A percentile compares a stretch with the other conserved stretches of the same genome.
These are phyloP conservation scores for Saccharomycopsis sp. DNA, from an alignment of 805 yeast species.

Conservation along the genomic window DNA sequence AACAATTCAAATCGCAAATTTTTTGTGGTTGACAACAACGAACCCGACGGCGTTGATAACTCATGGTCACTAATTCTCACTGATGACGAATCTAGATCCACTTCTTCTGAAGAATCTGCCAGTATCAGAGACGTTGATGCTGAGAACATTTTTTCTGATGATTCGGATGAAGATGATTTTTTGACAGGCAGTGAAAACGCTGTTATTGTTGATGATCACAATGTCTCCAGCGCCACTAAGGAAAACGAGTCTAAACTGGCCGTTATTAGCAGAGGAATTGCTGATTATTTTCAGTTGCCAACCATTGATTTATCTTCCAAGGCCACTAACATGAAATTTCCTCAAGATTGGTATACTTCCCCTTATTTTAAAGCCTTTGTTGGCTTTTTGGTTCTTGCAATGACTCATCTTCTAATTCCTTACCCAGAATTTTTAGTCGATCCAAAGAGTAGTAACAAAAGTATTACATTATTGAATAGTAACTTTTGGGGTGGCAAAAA, in stretches of 20 bases:
- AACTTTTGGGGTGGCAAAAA: no score
- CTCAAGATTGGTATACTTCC: no score
- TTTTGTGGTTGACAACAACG: no score
- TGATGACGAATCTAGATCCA: conserved; percentile 13
- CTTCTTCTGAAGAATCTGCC: conserved; percentile 5
- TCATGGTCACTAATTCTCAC: conserved; percentile 14
- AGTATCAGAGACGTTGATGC: conserved; percentile 1
- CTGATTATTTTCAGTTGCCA: background rate
- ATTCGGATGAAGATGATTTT: conserved; percentile 1
- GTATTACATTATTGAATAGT: background rate
- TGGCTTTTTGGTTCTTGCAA: background rate
- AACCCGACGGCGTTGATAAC: no score
- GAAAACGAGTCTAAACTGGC: background rate
- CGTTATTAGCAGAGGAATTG: background rate
- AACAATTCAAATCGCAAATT: no score
- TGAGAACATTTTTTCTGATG: conserved; percentile 1
- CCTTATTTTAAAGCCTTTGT: no score
- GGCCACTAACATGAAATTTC: background rate
- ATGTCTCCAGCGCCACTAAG: background rate
- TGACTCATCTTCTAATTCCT: background rate
- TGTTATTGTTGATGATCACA: background rate
- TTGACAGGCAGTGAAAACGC: background rate
- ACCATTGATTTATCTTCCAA: background rate
- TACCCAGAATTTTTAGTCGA: background rate
- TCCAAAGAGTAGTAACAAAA: background rate